Base-by-base conservation (phyloP, 192 early-diverging fungal genomes). In the Pilaira anomala region DNA sequence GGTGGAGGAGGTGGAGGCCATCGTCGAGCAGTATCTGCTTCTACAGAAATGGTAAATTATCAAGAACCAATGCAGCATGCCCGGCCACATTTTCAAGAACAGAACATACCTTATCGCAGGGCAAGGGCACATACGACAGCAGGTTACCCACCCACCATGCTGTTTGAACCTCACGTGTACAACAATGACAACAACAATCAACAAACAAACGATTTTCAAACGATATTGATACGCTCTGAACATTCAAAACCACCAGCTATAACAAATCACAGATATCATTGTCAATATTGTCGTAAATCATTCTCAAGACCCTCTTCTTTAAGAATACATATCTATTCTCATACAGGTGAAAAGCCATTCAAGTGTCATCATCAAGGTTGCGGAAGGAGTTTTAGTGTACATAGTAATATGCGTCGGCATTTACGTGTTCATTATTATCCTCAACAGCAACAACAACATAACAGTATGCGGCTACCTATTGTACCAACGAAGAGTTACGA, bases 271-370 rank as follows among this genome's bases (percentile, higher is more conserved):
- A 57, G 76, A 67, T 87, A 84, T 61, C 76, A 76, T 45, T 88
- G 86, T 44, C 58, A 65, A 3, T 68, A 68, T n/a, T 91, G 88
- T 57, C 52, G 60, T 11, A 91, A 89, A 48, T 57, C 60, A 7
- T 91, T 91, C 48, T 77, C 82, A 2, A 81, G 88, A 51, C 88
- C 88, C 2, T 85, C 83, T 25, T 85, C 89, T 1, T 60, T 88
- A 0, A 64, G 78, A 2, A 87, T 86, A 33, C 76, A 77, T 39
- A 73, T 62, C 28, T 66, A 73, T 28, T 70, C 76, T 2, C 76
- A 77, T 51, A 77, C 76, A 0, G 76, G 76, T 12, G 76, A 77
- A 53, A 77, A 77, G 12, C 76, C 76, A 3, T 73, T 46, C 16
- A 46, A 46, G 16, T 46, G 44, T 46, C 44, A 46, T 14, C 18